A percentile compares a stretch with the other conserved stretches of the same genome.
Evolutionary conservation across 371 early-diverging fungal genomes (phyloP).

Genomic region (Coemansia sp.): DNA sequence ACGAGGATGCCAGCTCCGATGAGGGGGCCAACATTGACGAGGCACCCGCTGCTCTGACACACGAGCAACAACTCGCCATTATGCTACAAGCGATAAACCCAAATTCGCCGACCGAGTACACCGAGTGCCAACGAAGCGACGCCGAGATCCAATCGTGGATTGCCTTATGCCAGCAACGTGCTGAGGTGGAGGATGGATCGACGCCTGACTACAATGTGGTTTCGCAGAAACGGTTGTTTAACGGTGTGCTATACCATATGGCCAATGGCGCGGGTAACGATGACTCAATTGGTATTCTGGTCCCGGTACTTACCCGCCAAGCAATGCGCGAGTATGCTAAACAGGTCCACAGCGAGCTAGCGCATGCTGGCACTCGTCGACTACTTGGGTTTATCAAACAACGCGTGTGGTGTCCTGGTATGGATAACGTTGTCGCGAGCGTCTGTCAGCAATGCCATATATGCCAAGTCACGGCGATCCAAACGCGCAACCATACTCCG

Average conservation of each 20-base stretch:
- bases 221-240: background rate
- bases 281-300: constrained; percentile 2
- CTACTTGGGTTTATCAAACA: background rate
- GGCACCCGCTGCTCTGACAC: background rate
- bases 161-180: background rate
- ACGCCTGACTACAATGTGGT: constrained; percentile 8
- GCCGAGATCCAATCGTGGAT: constrained; percentile 8
- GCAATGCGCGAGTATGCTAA: constrained; percentile 3
- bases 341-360: background rate
- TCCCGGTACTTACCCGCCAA: background rate
- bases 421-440: background rate
- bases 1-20: background rate
- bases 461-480: constrained; percentile 14
- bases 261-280: background rate
- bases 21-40: background rate
- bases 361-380: constrained; percentile 5
- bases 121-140: background rate
- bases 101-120: background rate
- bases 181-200: background rate
- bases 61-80: background rate
- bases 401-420: background rate
- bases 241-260: background rate
- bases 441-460: constrained; percentile 9
- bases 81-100: background rate
- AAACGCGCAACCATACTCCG: constrained; percentile 3